Conservation (phyloP, 1,284 basidiomycete species). For the Pascua sp. region DNA sequence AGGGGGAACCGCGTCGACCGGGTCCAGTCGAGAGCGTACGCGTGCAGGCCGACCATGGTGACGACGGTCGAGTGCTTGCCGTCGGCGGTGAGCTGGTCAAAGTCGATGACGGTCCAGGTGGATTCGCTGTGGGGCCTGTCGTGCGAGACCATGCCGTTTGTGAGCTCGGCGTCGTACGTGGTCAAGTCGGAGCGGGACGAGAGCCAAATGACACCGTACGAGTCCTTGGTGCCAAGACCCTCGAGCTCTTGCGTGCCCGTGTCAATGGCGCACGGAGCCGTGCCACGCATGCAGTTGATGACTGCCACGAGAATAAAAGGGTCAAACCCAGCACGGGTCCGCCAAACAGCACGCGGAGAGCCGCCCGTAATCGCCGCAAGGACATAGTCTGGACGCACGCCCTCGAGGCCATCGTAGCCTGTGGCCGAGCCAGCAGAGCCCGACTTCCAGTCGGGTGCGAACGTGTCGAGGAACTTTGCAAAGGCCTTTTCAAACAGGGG, state of each 20-base stretch:
- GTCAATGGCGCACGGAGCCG: slow-evolving; percentile 13
- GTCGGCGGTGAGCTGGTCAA: slow-evolving; percentile 15
- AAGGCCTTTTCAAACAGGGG: slow-evolving; percentile 25
- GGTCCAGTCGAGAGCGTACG: slow-evolving; percentile 16
- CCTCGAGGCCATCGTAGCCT: slow-evolving; percentile 14
- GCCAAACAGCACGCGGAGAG: slow-evolving; percentile 6
- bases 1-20: slow-evolving; percentile 5
- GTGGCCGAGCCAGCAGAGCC: not conserved
- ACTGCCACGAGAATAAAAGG: slow-evolving; percentile 10
- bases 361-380: slow-evolving; percentile 20
- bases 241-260: slow-evolving; percentile 12
- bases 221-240: slow-evolving; percentile 11
- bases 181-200: slow-evolving; percentile 8
- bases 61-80: slow-evolving; percentile 8
- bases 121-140: slow-evolving; percentile 8
- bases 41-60: slow-evolving; percentile 17
- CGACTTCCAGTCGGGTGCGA: slow-evolving; percentile 5
- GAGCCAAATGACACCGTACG: slow-evolving; percentile 11
- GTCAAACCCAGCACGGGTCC: slow-evolving; percentile 7
- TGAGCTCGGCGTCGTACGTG: slow-evolving; percentile 3
- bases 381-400: slow-evolving; percentile 11
- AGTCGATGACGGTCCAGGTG: slow-evolving; percentile 19
- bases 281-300: slow-evolving; percentile 15
- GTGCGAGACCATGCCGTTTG: slow-evolving; percentile 4
- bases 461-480: slow-evolving; percentile 21